Percentiles rank a stretch among this genome's conserved stretches.
Evolutionary conservation across 371 early-diverging fungal genomes (phyloP).

Genomic region (Cokeromyces recurvatus): DNA sequence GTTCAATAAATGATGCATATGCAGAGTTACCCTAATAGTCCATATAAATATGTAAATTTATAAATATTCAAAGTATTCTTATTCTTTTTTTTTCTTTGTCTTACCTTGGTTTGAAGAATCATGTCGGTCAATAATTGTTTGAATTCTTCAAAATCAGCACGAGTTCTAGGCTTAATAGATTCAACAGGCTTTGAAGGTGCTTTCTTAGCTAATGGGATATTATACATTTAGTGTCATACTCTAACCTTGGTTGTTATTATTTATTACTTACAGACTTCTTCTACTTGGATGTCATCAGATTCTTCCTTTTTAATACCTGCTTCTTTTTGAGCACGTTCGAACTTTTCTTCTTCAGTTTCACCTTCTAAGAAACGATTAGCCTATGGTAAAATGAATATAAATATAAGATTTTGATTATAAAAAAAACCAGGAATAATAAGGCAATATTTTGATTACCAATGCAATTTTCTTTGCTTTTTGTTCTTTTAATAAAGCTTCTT

Average conservation of each 20-base stretch:
- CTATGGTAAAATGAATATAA: too few relatives aligned
- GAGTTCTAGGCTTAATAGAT: constrained; percentile 73
- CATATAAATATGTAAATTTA: background rate
- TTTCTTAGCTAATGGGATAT: constrained; percentile 13
- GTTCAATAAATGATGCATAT: constrained; percentile 72
- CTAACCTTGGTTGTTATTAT: background rate
- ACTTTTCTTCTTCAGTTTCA: constrained; percentile 69
- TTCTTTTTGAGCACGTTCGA: constrained; percentile 52
- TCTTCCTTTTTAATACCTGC: constrained; percentile 57
- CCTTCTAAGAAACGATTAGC: constrained; percentile 29
- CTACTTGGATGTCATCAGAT: constrained; percentile 38
- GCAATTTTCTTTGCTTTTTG: constrained; percentile 42
- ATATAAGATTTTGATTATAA: too few relatives aligned
- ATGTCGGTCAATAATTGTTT: constrained; percentile 61
- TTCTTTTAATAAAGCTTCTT: constrained; percentile 29
- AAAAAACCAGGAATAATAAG: constrained; percentile 50
- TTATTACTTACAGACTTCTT: background rate
- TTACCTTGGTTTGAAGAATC: constrained; percentile 68
- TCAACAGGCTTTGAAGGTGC: constrained; percentile 48
- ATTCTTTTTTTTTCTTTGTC: background rate
- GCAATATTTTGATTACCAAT: constrained; percentile 38
- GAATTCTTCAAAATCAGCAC: constrained; percentile 83
- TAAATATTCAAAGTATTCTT: too few relatives aligned
- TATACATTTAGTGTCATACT: constrained; percentile 1
- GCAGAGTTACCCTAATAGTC: constrained; percentile 22